phyloP scores from a whole-genome alignment of 805 yeast species.

The Candida montana region DNA sequence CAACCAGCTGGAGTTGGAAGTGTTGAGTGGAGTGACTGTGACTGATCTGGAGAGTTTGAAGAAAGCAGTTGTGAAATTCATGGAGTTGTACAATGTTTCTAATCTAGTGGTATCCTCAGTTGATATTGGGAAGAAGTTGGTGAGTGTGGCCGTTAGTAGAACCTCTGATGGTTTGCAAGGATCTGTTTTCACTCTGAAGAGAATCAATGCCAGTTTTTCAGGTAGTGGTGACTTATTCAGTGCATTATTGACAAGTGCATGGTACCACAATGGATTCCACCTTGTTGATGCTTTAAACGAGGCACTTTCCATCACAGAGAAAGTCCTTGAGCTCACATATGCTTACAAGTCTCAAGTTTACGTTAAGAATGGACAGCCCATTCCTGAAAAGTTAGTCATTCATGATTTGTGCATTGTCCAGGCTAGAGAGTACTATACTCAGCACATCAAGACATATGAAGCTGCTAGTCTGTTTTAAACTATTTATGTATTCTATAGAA shows the following conservation, averaged over 20 bases:
- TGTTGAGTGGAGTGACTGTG: constrained; percentile 44
- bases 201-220: constrained; percentile 55
- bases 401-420: constrained; percentile 43
- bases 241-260: constrained; percentile 51
- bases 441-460: constrained; percentile 7
- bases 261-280: constrained; percentile 24
- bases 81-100: constrained; percentile 37
- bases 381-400: constrained; percentile 23
- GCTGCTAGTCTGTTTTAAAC: background rate
- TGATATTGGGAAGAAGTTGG: constrained; percentile 29
- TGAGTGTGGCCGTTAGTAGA: constrained; percentile 33
- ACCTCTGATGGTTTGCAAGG: constrained; percentile 1
- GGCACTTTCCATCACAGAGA: constrained; percentile 35
- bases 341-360: constrained; percentile 17
- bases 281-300: constrained; percentile 33
- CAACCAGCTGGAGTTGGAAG: constrained; percentile 70
- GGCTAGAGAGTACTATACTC: constrained; percentile 28
- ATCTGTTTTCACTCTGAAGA: constrained; percentile 36
- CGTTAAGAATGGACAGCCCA: constrained; percentile 12
- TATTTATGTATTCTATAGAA: no score
- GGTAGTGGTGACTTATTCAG: constrained; percentile 76
- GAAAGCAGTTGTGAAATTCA: constrained; percentile 37
- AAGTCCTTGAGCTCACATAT: constrained; percentile 38
- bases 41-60: constrained; percentile 31
- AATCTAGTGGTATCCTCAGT: constrained; percentile 59